A percentile compares a stretch with the other conserved stretches of the same genome.
Conservation (phyloP, 805 yeast species). For the Blastobotrys americana region DNA sequence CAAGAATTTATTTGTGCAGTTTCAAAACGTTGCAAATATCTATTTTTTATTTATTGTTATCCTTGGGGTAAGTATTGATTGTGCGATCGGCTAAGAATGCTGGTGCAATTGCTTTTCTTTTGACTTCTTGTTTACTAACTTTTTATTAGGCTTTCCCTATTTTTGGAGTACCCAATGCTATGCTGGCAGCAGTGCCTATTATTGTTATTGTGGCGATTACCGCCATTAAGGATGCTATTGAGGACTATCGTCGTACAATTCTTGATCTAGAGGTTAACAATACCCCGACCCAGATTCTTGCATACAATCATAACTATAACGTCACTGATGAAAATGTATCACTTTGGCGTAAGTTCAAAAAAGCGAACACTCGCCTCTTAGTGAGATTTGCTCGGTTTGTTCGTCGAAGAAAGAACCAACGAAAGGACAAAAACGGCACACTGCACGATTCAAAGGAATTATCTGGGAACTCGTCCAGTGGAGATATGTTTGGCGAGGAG, state of each 20-base stretch:
- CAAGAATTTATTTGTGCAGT: constrained; percentile 73
- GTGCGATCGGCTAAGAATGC: no score
- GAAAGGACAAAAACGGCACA: neutral
- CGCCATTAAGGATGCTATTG: constrained; percentile 72
- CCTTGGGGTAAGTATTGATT: constrained; percentile 49
- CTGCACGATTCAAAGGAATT: neutral
- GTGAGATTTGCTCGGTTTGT: constrained; percentile 11
- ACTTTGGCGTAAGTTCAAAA: constrained; percentile 65
- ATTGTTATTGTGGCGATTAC: constrained; percentile 71
- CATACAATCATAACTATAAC: constrained; percentile 53
- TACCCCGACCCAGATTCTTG: constrained; percentile 54
- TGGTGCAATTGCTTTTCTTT: neutral
- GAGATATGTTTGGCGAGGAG: constrained; percentile 10
- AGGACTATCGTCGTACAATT: constrained; percentile 60
- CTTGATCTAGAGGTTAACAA: constrained; percentile 67
- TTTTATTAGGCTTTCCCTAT: constrained; percentile 45
- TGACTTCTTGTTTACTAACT: constrained; percentile 3
- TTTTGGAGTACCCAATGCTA: constrained; percentile 70
- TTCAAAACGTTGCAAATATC: constrained; percentile 82
- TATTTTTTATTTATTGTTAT: constrained; percentile 78
- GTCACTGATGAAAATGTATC: constrained; percentile 49
- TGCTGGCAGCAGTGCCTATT: constrained; percentile 71
- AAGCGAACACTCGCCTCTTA: constrained; percentile 37
- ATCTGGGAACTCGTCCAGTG: neutral
- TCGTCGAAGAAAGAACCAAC: constrained; percentile 9